phyloP scores from a whole-genome alignment of 2,329 filamentous ascomycete species.

The Fusarium citri region DNA sequence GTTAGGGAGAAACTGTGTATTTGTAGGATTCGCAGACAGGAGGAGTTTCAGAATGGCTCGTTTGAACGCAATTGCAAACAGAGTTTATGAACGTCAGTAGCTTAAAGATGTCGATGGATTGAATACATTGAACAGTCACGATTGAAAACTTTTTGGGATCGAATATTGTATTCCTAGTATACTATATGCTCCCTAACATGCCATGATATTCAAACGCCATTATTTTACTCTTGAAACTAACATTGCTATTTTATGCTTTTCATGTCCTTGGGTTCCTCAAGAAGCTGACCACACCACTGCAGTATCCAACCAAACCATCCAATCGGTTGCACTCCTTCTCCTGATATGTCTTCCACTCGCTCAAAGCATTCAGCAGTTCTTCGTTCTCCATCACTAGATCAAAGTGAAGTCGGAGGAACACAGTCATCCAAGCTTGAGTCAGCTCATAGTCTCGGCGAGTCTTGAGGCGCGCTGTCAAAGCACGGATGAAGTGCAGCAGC shows the following conservation, averaged over 20 bases:
- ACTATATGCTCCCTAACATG: constrained; percentile 21
- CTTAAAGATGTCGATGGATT: constrained; percentile 26
- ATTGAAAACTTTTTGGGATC: constrained; percentile 1
- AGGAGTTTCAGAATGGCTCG: constrained; percentile 28
- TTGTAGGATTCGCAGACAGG: constrained; percentile 22
- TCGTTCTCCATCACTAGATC: constrained; percentile 64
- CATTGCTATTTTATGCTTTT: constrained; percentile 15
- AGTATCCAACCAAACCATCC: constrained; percentile 84
- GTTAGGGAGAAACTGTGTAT: constrained; percentile 20
- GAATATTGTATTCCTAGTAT: constrained; percentile 25
- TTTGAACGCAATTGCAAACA: constrained; percentile 15
- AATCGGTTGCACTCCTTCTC: constrained; percentile 77
- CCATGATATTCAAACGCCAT: constrained; percentile 22
- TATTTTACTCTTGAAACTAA: constrained; percentile 7
- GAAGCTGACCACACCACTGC: constrained; percentile 86
- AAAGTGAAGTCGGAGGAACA: constrained; percentile 85
- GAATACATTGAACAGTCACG: constrained; percentile 12
- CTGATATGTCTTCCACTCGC: constrained; percentile 78
- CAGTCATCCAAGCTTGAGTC: constrained; percentile 96
- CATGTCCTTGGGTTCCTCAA: constrained; percentile 72
- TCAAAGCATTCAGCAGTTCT: constrained; percentile 68
- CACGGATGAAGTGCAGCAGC: constrained; percentile 81
- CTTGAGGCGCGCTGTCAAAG: constrained; percentile 76
- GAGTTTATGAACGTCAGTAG: constrained; percentile 22
- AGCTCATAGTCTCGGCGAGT: constrained; percentile 88